Conservation (phyloP, 164 flowering plant genomes). For the Umbilicus rupestris region DNA sequence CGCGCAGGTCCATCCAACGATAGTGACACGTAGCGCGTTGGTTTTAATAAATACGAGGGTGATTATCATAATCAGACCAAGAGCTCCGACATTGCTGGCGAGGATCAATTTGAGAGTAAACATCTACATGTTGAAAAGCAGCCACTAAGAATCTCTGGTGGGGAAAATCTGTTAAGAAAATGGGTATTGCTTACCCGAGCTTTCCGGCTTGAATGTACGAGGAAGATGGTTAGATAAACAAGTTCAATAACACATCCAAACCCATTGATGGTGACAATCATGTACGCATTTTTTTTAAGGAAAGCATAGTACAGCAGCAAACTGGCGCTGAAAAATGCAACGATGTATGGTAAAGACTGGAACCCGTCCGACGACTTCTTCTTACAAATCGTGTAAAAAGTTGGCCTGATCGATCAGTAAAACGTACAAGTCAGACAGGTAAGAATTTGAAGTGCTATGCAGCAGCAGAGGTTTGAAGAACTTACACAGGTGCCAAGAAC, state of each 20-base stretch:
- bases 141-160: background rate
- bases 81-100: slow-evolving; percentile 13
- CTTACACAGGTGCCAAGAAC: slow-evolving; percentile 26
- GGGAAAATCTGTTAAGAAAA: too few relatives aligned
- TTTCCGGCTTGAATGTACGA: slow-evolving; percentile 17
- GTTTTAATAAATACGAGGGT: slow-evolving; percentile 7
- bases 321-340: slow-evolving; percentile 24
- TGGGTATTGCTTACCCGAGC: slow-evolving; percentile 11
- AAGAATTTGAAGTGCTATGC: background rate
- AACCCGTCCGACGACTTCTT: slow-evolving; percentile 28
- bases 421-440: background rate
- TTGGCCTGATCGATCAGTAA: slow-evolving; percentile 19
- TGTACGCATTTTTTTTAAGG: slow-evolving; percentile 17
- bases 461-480: background rate
- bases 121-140: slow-evolving; percentile 12
- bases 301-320: slow-evolving; percentile 19
- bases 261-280: slow-evolving; percentile 22
- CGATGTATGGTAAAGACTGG: slow-evolving; percentile 27
- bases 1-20: slow-evolving; percentile 26
- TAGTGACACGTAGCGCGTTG: slow-evolving; percentile 8
- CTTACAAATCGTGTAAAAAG: slow-evolving; percentile 21
- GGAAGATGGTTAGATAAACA: slow-evolving; percentile 15
- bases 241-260: slow-evolving; percentile 21
- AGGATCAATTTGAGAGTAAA: slow-evolving; percentile 17
- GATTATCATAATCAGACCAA: slow-evolving; percentile 11